Evolutionary conservation across 345 rosid genomes (phyloP).

Genomic region (Ailanthus altissimus): DNA sequence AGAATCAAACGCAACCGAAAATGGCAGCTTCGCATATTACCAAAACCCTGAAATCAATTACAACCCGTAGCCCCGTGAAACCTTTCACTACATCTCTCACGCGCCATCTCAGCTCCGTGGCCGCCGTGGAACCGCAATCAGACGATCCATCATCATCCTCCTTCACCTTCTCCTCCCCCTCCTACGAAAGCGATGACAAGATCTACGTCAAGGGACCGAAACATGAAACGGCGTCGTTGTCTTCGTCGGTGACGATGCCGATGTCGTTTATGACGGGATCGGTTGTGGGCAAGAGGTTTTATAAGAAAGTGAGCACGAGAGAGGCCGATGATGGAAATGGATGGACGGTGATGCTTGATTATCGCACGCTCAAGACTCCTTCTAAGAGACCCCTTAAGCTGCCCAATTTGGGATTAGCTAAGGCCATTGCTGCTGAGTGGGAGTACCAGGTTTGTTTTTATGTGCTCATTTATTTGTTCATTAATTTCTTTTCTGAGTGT

Average conservation of each 20-base stretch:
- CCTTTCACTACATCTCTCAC: constrained; percentile 14
- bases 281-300: constrained; percentile 82
- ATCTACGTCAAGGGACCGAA: constrained; percentile 49
- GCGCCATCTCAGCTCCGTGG: constrained; percentile 43
- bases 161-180: constrained; percentile 41
- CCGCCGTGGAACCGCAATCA: constrained; percentile 40
- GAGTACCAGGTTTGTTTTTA: constrained; percentile 71
- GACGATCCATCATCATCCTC: constrained; percentile 52
- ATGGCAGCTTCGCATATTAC: constrained; percentile 49
- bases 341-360: constrained; percentile 96
- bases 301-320: constrained; percentile 74
- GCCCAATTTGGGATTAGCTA: constrained; percentile 75
- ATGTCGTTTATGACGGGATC: constrained; percentile 93
- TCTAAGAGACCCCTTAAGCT: constrained; percentile 79
- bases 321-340: constrained; percentile 90
- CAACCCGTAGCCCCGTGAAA: constrained; percentile 20
- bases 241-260: constrained; percentile 83
- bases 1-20: background rate
- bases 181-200: constrained; percentile 32
- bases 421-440: constrained; percentile 94
- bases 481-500: background rate
- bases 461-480: background rate
- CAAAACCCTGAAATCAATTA: constrained; percentile 44
- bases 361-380: constrained; percentile 86
- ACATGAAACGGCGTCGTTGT: constrained; percentile 27